Percentiles rank a stretch among this genome's conserved stretches.
phyloP scores from a whole-genome alignment of 106 monocot genomes.

The Dendrobium chrysotoxum region DNA sequence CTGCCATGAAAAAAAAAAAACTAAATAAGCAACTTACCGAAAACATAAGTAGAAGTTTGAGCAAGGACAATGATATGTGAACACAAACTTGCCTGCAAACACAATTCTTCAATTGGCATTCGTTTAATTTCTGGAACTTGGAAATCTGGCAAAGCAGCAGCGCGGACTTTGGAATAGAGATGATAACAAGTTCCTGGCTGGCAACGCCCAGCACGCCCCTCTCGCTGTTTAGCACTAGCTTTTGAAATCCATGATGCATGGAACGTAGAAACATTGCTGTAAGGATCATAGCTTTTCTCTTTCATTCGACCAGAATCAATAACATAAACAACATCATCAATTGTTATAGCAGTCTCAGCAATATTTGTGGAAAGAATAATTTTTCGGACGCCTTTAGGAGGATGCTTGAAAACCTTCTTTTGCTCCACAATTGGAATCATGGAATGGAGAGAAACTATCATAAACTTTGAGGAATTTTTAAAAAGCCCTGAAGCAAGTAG shows the following conservation, averaged over 20 bases:
- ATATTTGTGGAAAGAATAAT: constrained; percentile 97
- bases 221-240: constrained; percentile 87
- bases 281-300: constrained; percentile 99
- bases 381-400: constrained; percentile 65
- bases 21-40: constrained; percentile 4
- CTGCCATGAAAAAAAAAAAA: constrained; percentile 28
- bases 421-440: constrained; percentile 91
- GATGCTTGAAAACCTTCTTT: constrained; percentile 82
- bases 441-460: constrained; percentile 77
- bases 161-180: constrained; percentile 73
- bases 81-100: constrained; percentile 59
- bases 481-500: constrained; percentile 62
- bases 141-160: constrained; percentile 55
- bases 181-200: constrained; percentile 96
- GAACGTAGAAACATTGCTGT: constrained; percentile 92
- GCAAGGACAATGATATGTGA: not conserved
- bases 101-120: constrained; percentile 97
- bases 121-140: constrained; percentile 96
- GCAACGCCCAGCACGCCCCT: constrained; percentile 97
- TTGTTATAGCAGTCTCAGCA: constrained; percentile 95
- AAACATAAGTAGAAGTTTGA: not conserved
- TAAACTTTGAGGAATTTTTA: constrained; percentile 52
- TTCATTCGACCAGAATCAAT: constrained; percentile 96
- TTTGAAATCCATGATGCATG: constrained; percentile 97
- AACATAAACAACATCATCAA: constrained; percentile 96